These are phyloP conservation scores for Ramalina intermedia DNA, from an alignment of 495 filamentous ascomycete species.

Conservation along the genomic window DNA sequence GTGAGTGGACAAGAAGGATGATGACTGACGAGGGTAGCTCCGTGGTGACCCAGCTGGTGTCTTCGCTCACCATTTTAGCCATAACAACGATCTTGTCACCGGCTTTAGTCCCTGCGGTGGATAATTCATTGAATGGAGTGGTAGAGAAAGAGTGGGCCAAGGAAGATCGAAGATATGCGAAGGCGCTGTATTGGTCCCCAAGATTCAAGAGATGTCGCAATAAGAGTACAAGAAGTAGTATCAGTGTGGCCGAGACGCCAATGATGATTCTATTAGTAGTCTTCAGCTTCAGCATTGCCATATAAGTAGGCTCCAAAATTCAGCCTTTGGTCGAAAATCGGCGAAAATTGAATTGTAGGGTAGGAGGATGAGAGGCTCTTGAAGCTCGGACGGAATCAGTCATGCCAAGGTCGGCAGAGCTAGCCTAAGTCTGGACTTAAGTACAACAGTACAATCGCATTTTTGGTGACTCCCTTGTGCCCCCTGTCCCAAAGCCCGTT, in stretches of 20 bases:
- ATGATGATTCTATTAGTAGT: neutral
- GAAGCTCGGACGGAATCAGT: no score
- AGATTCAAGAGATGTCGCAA: constrained; percentile 1
- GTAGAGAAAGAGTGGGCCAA: neutral
- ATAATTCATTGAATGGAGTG: neutral
- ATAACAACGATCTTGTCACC: constrained; percentile 26
- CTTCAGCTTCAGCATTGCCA: neutral
- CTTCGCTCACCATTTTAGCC: constrained; percentile 24
- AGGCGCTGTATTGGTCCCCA: constrained; percentile 1
- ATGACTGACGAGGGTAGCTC: constrained; percentile 29
- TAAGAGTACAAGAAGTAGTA: constrained; percentile 1
- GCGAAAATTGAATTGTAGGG: no score
- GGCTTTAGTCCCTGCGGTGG: neutral
- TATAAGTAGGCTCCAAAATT: neutral
- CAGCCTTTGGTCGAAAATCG: neutral
- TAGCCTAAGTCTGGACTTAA: no score
- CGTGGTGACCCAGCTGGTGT: constrained; percentile 27
- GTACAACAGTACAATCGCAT: no score
- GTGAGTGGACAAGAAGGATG: neutral
- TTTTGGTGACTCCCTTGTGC: no score
- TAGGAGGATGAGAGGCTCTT: no score
- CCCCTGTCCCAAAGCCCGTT: no score
- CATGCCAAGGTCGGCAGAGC: no score
- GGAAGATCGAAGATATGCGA: neutral
- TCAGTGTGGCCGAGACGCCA: neutral